Base-by-base conservation (phyloP, 176 grass and related monocot genomes). In the Lolium rigidum region DNA sequence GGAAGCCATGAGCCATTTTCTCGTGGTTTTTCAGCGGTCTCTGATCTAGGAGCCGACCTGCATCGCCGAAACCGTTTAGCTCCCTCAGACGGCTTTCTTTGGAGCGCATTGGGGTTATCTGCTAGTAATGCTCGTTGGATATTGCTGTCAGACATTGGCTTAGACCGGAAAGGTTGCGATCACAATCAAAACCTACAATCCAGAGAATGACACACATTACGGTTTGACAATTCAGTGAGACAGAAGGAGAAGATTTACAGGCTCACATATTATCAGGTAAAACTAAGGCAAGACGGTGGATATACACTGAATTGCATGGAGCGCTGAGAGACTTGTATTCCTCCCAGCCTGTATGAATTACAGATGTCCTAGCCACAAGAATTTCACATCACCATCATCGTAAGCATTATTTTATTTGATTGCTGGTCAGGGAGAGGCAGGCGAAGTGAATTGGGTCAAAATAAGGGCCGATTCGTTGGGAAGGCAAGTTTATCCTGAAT, bases 11-110 rank as follows among this genome's bases (percentile, higher is more conserved):
- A 63, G 48, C 75, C 18, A 2, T 43, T 77, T 81, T 91, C 86
- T 25, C 18, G 14, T 25, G 83, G 71, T 51, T 18, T 87, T 64
- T 63, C 52, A 59, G 55, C 51, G 6, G 70, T 25, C 11, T 94
- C 90, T 39, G 81, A 35, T 43, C 86, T 85, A 59, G 93, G 88
- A 14, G 78, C 79, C 39, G 85, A 83, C 82, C 84, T 90, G 80
- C 48, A 73, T 74, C 90, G 83, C 1, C 92, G 88, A 76, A 89
- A 94, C 66, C 92, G 86, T 54, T 82, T 90, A 8, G 80, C 59
- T 79, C 91, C 84, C 74, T 76, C 41, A 0, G 69, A 70, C 1
- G 50, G 59, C n/a, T 84, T 91, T 18, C 5, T 49, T 73, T 74
- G 82, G 20, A 59, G 80, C 20, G 50, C 2, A 52, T 84, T 49